Evolutionary conservation across 139 green algal species (phyloP).

Genomic region (Chara braunii): DNA sequence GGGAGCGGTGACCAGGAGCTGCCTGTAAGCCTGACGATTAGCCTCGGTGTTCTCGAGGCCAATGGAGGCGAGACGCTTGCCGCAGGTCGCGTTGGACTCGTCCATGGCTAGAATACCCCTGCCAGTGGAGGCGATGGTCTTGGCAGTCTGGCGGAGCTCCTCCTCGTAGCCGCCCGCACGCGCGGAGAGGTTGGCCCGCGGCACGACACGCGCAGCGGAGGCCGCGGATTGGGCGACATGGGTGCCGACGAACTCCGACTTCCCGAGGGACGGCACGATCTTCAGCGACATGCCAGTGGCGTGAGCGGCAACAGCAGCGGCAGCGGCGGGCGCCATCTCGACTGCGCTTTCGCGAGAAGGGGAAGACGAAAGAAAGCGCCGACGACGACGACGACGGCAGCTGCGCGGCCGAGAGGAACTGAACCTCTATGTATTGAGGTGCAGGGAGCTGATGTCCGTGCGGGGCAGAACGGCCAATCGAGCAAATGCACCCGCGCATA

Average conservation of each 20-base stretch:
- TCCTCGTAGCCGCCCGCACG: conserved; percentile 35
- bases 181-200: conserved; percentile 16
- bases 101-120: conserved; percentile 95
- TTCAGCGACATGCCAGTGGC: neutral
- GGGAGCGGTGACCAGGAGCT: conserved; percentile 87
- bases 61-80: conserved; percentile 91
- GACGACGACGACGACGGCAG: too few species aligned
- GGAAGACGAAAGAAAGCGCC: neutral
- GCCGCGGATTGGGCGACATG: conserved; percentile 4
- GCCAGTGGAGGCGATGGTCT: conserved; percentile 67
- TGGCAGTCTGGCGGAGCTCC: conserved; percentile 43
- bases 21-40: conserved; percentile 92
- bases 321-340: neutral
- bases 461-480: too few species aligned
- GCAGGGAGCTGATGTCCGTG: too few species aligned
- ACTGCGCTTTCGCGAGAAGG: neutral
- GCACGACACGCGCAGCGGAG: conserved; percentile 2
- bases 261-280: too few species aligned
- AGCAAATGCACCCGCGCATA: too few species aligned
- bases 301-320: neutral
- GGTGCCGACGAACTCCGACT: conserved; percentile 17
- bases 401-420: too few species aligned
- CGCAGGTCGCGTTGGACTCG: conserved; percentile 98
- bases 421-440: too few species aligned
- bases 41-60: conserved; percentile 98